phyloP scores from a whole-genome alignment of 2,329 filamentous ascomycete species.

The Trichoderma polysporum region DNA sequence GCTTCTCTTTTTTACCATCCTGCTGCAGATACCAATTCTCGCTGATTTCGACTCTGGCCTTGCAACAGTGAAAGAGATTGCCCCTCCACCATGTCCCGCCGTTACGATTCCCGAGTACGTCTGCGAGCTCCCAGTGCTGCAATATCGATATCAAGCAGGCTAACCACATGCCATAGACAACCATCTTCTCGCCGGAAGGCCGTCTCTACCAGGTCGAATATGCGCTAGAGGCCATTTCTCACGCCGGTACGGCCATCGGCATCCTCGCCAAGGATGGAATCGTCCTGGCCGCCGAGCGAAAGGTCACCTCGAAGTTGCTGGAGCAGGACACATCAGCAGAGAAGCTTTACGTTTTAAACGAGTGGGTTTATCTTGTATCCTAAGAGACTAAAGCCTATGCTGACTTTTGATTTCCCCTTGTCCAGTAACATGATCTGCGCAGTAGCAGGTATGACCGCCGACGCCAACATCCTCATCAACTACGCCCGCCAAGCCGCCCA shows the following conservation, averaged over 20 bases:
- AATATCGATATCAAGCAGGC: neutral
- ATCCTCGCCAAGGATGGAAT: conserved; percentile 98
- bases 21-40: neutral
- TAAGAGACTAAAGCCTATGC: neutral
- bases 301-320: conserved; percentile 97
- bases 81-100: conserved; percentile 74
- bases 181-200: conserved; percentile 99
- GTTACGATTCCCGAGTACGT: conserved; percentile 94
- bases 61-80: neutral
- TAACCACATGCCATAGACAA: conserved; percentile 62
- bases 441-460: conserved; percentile 97
- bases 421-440: conserved; percentile 98
- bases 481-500: conserved; percentile 96
- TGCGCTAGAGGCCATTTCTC: conserved; percentile 96
- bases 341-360: conserved; percentile 99
- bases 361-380: conserved; percentile 58
- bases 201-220: conserved; percentile 99
- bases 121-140: conserved; percentile 24
- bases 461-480: conserved; percentile 99
- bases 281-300: conserved; percentile 94
- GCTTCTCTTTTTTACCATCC: neutral
- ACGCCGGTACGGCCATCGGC: conserved; percentile 93
- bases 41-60: neutral
- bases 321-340: conserved; percentile 99
- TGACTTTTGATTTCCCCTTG: neutral